These are phyloP conservation scores for Aureobasidium mangrovei DNA, from an alignment of 2,329 filamentous ascomycete species.

Conservation along the genomic window DNA sequence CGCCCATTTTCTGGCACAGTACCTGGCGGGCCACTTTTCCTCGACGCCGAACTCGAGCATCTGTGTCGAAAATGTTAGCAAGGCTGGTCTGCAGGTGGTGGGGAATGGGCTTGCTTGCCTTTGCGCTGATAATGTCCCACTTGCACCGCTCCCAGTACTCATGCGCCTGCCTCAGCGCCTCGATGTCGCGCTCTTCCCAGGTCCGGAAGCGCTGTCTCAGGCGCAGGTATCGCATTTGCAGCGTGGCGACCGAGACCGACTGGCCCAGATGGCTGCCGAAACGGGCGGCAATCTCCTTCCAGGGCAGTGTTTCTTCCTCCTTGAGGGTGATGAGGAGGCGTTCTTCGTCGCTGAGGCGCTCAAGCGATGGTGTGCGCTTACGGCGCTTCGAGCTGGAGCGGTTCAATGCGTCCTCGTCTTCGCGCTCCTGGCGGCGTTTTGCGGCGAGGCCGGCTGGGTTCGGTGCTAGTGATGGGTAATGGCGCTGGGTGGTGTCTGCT, in stretches of 20 bases:
- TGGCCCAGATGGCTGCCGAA: conserved; percentile 43
- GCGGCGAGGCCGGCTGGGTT: conserved; percentile 29
- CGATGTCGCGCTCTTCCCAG: conserved; percentile 44
- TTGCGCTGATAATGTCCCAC: conserved; percentile 45
- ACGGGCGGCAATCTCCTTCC: conserved; percentile 46
- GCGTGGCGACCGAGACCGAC: conserved; percentile 38
- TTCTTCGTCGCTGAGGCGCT: conserved; percentile 42
- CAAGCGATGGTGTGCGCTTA: conserved; percentile 30
- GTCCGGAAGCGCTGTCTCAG: conserved; percentile 42
- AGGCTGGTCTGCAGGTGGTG: not conserved
- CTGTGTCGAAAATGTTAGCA: conserved; percentile 24
- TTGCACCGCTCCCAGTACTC: conserved; percentile 46
- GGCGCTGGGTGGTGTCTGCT: conserved; percentile 23
- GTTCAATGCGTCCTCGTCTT: conserved; percentile 27
- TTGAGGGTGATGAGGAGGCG: conserved; percentile 42
- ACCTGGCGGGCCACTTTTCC: conserved; percentile 43
- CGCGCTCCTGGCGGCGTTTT: conserved; percentile 34
- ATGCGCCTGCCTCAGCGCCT: conserved; percentile 41
- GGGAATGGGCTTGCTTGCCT: conserved; percentile 29
- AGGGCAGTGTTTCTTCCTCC: conserved; percentile 44
- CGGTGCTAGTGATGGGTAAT: conserved; percentile 37
- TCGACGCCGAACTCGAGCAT: conserved; percentile 44
- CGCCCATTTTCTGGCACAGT: conserved; percentile 44
- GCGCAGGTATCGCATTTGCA: conserved; percentile 48
- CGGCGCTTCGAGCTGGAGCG: conserved; percentile 29